Evolutionary conservation across 169 alveolate species (phyloP), one percentile per base, ranked within the genome.

Genomic region (Plasmodium vinckei): DNA sequence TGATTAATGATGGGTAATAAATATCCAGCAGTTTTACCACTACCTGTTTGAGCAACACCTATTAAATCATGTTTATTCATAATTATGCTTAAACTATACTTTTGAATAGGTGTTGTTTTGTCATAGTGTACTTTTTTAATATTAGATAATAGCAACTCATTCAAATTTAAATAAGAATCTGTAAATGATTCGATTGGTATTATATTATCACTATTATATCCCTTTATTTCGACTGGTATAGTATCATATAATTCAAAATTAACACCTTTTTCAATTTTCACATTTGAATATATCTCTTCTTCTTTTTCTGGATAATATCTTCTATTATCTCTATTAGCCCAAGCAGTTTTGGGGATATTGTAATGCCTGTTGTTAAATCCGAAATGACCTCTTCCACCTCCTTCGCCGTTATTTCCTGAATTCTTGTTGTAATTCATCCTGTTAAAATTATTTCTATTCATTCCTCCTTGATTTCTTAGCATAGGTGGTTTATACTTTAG

Each of bases 21-120:
- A 93, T 97, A 99, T 5, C 99, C 99, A 4, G 99, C 99, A 4
- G 99, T 99, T 88, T 99, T 99, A 0, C 99, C 99, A 23, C 99
- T 96, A 5, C 99, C 99, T 21, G 99, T 98, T 73, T 97, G 98
- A 1, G 99, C 99, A 87, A 98, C 97, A 2, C 99, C 99, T 94
- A 98, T 95, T 72, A 98, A 88, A 88, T 99, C 99, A 71, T 98
- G 94, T 49, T 97, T 97, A 13, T 96, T 92, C 71, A 97, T 82
- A 0, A 97, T 94, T 60, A 97, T 94, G 13, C 99, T 99, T 57
- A 98, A 97, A 25, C 98, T 93, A 88, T 97, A 96, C 89, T 96
- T 97, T 95, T 99, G 99, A 39, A 99, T 96, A 4, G 99, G 97
- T 6, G 99, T 98, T 21, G 99, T 99, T 84, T 94, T 93, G 54